phyloP scores from a whole-genome alignment of 208 protist species.

The Leishmania arabica region DNA sequence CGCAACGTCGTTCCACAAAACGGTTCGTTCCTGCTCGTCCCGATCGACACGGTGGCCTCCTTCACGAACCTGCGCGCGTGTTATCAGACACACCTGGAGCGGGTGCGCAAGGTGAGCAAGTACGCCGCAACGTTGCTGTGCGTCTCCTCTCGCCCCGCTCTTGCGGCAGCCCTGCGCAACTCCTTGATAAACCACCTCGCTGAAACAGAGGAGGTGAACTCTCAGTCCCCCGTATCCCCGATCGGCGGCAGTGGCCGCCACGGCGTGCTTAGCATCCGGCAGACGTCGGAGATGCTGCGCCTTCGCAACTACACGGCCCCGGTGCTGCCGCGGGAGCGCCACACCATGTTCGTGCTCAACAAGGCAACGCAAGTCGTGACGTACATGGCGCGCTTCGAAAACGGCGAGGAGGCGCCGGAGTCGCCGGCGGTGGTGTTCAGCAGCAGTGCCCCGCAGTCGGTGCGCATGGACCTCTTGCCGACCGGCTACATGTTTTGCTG shows the following conservation, averaged over 20 bases:
- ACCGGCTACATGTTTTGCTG: constrained; percentile 80
- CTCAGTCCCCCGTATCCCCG: constrained; percentile 26
- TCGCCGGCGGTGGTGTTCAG: constrained; percentile 56
- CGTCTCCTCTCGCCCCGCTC: constrained; percentile 41
- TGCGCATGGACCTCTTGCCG: constrained; percentile 78
- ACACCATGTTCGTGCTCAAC: constrained; percentile 80
- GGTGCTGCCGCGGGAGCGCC: constrained; percentile 42
- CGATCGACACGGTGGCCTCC: constrained; percentile 69
- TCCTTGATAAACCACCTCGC: constrained; percentile 46
- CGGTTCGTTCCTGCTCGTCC: constrained; percentile 79
- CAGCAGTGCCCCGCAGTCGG: constrained; percentile 40
- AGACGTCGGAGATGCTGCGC: constrained; percentile 36
- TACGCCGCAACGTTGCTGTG: constrained; percentile 87
- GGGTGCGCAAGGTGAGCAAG: constrained; percentile 57
- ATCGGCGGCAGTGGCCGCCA: constrained; percentile 19
- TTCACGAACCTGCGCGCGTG: constrained; percentile 65
- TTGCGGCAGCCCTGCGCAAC: constrained; percentile 70
- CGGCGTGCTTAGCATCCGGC: constrained; percentile 35
- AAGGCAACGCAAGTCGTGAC: constrained; percentile 66
- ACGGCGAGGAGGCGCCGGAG: constrained; percentile 41
- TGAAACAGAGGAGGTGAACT: constrained; percentile 29
- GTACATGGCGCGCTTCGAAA: constrained; percentile 65
- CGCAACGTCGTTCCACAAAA: constrained; percentile 79
- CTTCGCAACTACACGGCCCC: constrained; percentile 38
- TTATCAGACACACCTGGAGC: constrained; percentile 66